Conservation (phyloP, 768 basidiomycete genomes). For the Boletus rex-veris region DNA sequence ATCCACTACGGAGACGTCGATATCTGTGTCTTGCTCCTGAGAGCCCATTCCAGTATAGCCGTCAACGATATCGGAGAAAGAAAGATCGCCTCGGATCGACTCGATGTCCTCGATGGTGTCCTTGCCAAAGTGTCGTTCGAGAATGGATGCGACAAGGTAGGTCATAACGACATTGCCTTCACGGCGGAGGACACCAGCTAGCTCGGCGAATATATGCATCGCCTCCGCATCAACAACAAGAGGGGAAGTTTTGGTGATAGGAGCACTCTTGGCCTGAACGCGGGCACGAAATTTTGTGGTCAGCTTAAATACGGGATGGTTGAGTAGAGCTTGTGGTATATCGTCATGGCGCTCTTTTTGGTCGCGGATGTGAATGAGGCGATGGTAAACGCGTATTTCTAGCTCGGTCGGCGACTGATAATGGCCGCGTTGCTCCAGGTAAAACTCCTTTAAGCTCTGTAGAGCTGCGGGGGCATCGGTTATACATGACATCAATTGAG, state of each 20-base stretch:
- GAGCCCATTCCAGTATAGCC: slow-evolving; percentile 40
- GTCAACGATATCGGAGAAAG: slow-evolving; percentile 65
- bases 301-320: slow-evolving; percentile 74
- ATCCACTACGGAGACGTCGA: slow-evolving; percentile 22
- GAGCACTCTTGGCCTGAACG: slow-evolving; percentile 76
- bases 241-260: slow-evolving; percentile 64
- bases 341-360: slow-evolving; percentile 72
- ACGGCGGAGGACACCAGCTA: slow-evolving; percentile 59
- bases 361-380: slow-evolving; percentile 87
- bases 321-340: slow-evolving; percentile 63
- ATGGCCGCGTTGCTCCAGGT: slow-evolving; percentile 71
- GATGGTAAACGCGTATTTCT: slow-evolving; percentile 95
- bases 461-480: slow-evolving; percentile 55
- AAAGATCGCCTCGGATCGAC: slow-evolving; percentile 52
- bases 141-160: slow-evolving; percentile 84
- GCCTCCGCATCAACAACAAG: slow-evolving; percentile 60
- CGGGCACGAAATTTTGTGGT: slow-evolving; percentile 77
- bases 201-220: slow-evolving; percentile 61
- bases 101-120: slow-evolving; percentile 79
- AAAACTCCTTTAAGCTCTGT: slow-evolving; percentile 90
- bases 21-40: slow-evolving; percentile 25
- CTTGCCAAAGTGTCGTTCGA: slow-evolving; percentile 82
- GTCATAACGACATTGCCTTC: slow-evolving; percentile 69
- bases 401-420: slow-evolving; percentile 81
- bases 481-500: background rate